These are phyloP conservation scores for Lachnellula occidentalis DNA, from an alignment of 2,329 filamentous ascomycete species.

Conservation along the genomic window DNA sequence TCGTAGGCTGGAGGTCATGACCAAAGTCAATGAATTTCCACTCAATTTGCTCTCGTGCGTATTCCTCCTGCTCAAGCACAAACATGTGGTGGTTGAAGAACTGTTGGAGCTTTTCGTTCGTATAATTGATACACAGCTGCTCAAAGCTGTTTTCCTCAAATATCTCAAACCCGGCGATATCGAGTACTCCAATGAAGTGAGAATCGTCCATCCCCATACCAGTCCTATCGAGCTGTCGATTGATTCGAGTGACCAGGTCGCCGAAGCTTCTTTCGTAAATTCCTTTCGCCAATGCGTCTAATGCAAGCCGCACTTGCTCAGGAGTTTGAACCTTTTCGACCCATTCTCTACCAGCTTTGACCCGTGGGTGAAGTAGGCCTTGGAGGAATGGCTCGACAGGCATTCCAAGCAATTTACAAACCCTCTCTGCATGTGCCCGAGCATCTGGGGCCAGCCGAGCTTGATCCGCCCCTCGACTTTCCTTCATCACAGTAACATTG, in stretches of 20 bases:
- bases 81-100: conserved; percentile 99
- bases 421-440: conserved; percentile 67
- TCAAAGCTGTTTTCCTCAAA: conserved; percentile 99
- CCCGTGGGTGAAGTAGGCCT: conserved; percentile 82
- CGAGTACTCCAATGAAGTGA: conserved; percentile 93
- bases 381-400: conserved; percentile 79
- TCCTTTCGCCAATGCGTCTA: conserved; percentile 91
- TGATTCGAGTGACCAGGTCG: conserved; percentile 86
- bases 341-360: conserved; percentile 96
- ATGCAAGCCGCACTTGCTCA: conserved; percentile 83
- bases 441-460: conserved; percentile 75
- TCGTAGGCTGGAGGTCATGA: conserved; percentile 92
- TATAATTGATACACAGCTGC: conserved; percentile 99
- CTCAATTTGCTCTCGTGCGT: conserved; percentile 94
- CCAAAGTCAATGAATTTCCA: conserved; percentile 99
- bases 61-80: conserved; percentile 96
- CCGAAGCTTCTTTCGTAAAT: conserved; percentile 97
- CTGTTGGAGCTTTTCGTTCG: conserved; percentile 97
- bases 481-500: conserved; percentile 84
- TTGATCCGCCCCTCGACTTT: conserved; percentile 86
- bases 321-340: conserved; percentile 98
- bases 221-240: conserved; percentile 81
- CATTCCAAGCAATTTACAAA: conserved; percentile 81
- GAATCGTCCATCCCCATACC: conserved; percentile 80
- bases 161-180: conserved; percentile 99